Conservation (phyloP, 2,329 filamentous ascomycete species). For the Plenodomus lindquistii region DNA sequence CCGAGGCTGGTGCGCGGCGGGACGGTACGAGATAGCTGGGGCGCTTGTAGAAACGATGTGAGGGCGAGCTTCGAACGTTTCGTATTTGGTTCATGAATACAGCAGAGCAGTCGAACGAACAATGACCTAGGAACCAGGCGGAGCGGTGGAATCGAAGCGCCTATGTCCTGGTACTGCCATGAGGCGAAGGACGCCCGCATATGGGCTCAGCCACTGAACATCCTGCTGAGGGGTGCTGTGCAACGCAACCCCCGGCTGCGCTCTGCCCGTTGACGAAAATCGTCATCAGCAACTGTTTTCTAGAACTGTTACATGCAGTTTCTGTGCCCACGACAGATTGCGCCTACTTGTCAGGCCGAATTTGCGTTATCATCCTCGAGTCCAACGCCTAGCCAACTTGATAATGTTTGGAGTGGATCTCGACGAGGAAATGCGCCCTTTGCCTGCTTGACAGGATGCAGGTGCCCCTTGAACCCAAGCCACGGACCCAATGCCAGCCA, state of each 20-base stretch:
- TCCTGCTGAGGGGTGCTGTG: slow-evolving; percentile 10
- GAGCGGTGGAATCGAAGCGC: slow-evolving; percentile 12
- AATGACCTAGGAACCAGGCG: slow-evolving; percentile 3
- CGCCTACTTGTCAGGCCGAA: background rate
- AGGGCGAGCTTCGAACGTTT: slow-evolving; percentile 9
- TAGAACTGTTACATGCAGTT: background rate
- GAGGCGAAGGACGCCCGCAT: slow-evolving; percentile 22
- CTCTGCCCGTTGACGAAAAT: slow-evolving; percentile 5
- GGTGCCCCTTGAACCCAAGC: slow-evolving; percentile 7
- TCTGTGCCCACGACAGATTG: background rate
- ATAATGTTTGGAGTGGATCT: background rate
- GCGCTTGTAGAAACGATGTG: background rate
- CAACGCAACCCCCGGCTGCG: slow-evolving; percentile 9
- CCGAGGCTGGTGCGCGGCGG: slow-evolving; percentile 15
- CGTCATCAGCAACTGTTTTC: slow-evolving; percentile 2
- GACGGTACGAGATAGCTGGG: slow-evolving; percentile 1
- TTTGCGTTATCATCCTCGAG: background rate
- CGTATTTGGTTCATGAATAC: background rate
- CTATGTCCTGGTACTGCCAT: slow-evolving; percentile 18
- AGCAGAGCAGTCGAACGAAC: slow-evolving; percentile 1
- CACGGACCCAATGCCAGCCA: slow-evolving; percentile 8
- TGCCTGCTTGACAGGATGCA: background rate
- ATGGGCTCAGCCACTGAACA: slow-evolving; percentile 22
- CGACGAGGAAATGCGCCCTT: background rate
- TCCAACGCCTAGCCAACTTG: background rate